Base-by-base conservation (phyloP, 371 early-diverging fungal genomes). In the Encephalitozoon hellem region DNA sequence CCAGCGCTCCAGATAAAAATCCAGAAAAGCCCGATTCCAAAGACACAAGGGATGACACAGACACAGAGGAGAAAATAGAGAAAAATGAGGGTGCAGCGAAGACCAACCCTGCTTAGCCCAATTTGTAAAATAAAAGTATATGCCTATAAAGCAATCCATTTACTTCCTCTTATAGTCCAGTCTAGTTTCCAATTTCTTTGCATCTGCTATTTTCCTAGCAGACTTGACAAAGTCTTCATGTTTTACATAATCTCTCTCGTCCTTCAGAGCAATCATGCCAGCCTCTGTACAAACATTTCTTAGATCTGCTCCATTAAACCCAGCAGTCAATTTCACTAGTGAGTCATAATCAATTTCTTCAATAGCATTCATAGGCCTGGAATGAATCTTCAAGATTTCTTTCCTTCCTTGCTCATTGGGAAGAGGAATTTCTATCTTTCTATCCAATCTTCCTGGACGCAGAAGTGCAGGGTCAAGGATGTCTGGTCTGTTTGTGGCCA, bases 161-260 rank as follows among this genome's bases (percentile, higher is more conserved):
- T 74, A 79, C 55, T 74, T 45, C 59, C 82, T 84, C 52, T 84
- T 84, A 86, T 94, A 94, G 81, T 97, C 98, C 76, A 96, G 83
- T 87, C 94, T 95, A 64, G 91, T 90, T 86, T 97, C 98, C 77
- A 97, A 87, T 82, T 97, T 97, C 90, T 98, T 98, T 54, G 92
- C 89, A 68, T 95, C 96, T 8, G 90, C 91, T 39, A 98, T 92
- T 88, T 98, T 98, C 79, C 99, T 89, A 26, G 93, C 96, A 9
- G 97, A 95, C 87, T 95, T 96, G 92, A 96, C 94, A 83, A 97
- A 97, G 84, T 98, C 97, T 81, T 96, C 96, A 82, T 97, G 94
- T 26, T 93, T 86, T 45, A 93, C 91, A 86, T 92, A 95, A 83
- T 96, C 95, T 71, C 97, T 90, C 68, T 97, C 97, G 74, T 95